A percentile compares a stretch with the other conserved stretches of the same genome.
Conservation (phyloP, 129 eudicot genomes). For the Pseudognaphalium luteoalbum region DNA sequence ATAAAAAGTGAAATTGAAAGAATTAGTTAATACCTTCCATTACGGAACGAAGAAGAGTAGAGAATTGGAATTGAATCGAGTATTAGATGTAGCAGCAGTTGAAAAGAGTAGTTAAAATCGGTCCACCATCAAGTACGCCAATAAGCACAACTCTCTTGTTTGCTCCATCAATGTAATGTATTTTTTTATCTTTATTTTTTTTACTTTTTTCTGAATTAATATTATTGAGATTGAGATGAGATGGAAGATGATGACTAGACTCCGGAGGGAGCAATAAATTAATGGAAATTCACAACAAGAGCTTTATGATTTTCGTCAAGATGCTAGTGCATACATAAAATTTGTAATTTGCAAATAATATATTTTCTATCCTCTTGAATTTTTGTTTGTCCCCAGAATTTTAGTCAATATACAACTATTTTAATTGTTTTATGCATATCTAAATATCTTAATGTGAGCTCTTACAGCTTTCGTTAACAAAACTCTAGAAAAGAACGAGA, state of each 20-base stretch:
- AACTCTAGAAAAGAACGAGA: too few species aligned
- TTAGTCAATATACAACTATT: too few species aligned
- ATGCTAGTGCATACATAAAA: too few species aligned
- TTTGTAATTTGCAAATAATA: too few species aligned
- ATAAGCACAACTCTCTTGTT: conserved; percentile 22
- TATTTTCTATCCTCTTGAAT: too few species aligned
- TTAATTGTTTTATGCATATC: too few species aligned
- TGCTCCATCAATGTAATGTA: conserved; percentile 22
- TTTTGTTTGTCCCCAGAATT: too few species aligned
- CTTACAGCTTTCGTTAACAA: too few species aligned
- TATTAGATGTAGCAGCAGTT: conserved; percentile 17
- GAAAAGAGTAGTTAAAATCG: conserved; percentile 33
- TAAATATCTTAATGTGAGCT: too few species aligned
- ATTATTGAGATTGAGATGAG: background rate
- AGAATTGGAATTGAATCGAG: conserved; percentile 19
- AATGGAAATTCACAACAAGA: too few species aligned
- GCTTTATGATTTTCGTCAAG: too few species aligned
- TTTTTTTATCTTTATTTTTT: background rate
- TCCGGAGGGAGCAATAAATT: background rate
- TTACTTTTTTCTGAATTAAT: background rate
- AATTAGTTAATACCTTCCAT: conserved; percentile 33
- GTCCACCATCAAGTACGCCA: conserved; percentile 25
- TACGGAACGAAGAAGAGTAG: background rate
- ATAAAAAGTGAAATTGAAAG: background rate
- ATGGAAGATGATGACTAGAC: background rate